Conservation (phyloP, 2,329 filamentous ascomycete genomes). For the Fusarium sp. region DNA sequence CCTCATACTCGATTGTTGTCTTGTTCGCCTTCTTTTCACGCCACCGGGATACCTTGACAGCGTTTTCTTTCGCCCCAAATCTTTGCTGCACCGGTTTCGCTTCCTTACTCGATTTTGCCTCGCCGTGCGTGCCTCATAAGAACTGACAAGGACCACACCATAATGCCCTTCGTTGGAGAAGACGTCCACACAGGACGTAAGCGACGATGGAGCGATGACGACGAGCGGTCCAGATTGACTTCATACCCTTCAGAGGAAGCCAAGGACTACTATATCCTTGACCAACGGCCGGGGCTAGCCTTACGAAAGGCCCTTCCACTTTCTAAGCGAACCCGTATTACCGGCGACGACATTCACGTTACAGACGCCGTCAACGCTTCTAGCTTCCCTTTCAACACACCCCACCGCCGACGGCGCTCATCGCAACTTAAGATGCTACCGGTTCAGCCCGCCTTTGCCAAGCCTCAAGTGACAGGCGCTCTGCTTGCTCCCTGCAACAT, state of each 20-base stretch:
- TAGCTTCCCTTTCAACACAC: conserved; percentile 3
- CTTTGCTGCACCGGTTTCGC: background rate
- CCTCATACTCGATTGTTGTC: background rate
- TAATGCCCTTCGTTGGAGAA: conserved; percentile 53
- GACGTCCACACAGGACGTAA: conserved; percentile 51
- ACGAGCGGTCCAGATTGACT: conserved; percentile 41
- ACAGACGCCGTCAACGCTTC: conserved; percentile 27
- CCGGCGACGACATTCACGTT: conserved; percentile 38
- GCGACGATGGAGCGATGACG: conserved; percentile 50
- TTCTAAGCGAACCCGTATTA: conserved; percentile 48
- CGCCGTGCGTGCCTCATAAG: conserved; percentile 26
- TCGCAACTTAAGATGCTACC: conserved; percentile 43
- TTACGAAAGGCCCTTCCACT: conserved; percentile 49
- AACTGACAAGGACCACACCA: conserved; percentile 33
- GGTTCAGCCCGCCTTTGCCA: conserved; percentile 31
- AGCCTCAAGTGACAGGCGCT: conserved; percentile 27
- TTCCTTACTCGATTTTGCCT: conserved; percentile 12
- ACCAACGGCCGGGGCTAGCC: conserved; percentile 40
- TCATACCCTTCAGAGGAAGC: conserved; percentile 44
- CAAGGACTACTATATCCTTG: conserved; percentile 45
- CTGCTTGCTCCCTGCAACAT: conserved; percentile 71
- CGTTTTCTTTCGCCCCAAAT: background rate
- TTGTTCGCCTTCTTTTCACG: background rate
- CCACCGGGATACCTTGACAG: background rate
- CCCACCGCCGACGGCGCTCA: conserved; percentile 44